phyloP scores from a whole-genome alignment of 2,329 filamentous ascomycete species.

The Nectriaceae sp. region DNA sequence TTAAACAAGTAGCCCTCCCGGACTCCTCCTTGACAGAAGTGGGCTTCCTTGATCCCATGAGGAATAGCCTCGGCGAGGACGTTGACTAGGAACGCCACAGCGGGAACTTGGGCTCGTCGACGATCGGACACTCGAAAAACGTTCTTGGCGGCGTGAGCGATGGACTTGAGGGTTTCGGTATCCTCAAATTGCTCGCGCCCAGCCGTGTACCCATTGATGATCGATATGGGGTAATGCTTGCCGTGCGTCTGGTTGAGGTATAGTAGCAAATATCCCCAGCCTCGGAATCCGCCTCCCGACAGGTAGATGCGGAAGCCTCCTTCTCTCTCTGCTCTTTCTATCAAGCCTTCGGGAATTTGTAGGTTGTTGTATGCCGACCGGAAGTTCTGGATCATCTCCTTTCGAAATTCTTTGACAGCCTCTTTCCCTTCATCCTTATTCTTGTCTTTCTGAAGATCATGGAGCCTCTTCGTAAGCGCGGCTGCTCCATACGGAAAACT shows the following conservation, averaged over 20 bases:
- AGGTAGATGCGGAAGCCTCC: slow-evolving; percentile 64
- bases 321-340: slow-evolving; percentile 41
- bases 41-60: slow-evolving; percentile 57
- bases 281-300: slow-evolving; percentile 70
- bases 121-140: slow-evolving; percentile 66
- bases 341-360: slow-evolving; percentile 53
- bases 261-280: slow-evolving; percentile 68
- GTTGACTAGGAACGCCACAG: slow-evolving; percentile 67
- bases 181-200: slow-evolving; percentile 52
- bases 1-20: slow-evolving; percentile 67
- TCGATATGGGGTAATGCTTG: slow-evolving; percentile 67
- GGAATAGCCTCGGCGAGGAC: slow-evolving; percentile 63
- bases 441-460: slow-evolving; percentile 41
- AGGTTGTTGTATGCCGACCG: slow-evolving; percentile 53
- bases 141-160: slow-evolving; percentile 36
- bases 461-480: slow-evolving; percentile 59
- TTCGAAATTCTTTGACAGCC: slow-evolving; percentile 45
- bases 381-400: slow-evolving; percentile 56
- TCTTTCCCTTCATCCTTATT: slow-evolving; percentile 41
- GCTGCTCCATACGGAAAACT: slow-evolving; percentile 73
- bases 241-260: slow-evolving; percentile 59
- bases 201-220: slow-evolving; percentile 69
- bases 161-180: slow-evolving; percentile 41
- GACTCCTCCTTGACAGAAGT: slow-evolving; percentile 73
- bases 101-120: slow-evolving; percentile 65